Conservation (phyloP, 768 basidiomycete genomes). For the Lactifluus echinatus region DNA sequence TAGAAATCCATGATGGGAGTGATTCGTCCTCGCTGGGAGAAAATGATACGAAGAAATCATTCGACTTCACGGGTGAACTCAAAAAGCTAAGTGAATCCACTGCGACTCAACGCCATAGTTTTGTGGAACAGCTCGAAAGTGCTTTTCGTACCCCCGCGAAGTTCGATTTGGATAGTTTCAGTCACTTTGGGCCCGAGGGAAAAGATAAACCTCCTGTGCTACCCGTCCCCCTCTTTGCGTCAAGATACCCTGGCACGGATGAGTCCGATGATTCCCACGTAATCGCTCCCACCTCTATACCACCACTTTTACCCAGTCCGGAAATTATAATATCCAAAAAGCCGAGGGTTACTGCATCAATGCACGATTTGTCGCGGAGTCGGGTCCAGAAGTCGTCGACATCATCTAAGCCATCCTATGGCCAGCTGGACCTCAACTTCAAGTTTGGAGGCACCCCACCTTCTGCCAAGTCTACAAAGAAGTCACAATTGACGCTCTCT, state of each 20-base stretch:
- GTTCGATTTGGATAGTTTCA: slow-evolving; percentile 47
- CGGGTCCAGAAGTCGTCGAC: slow-evolving; percentile 21
- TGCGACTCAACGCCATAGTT: slow-evolving; percentile 59
- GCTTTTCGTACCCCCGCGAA: slow-evolving; percentile 74
- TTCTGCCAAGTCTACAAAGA: slow-evolving; percentile 11
- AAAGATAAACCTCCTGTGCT: slow-evolving; percentile 47
- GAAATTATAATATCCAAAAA: slow-evolving; percentile 14
- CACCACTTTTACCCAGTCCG: slow-evolving; percentile 16
- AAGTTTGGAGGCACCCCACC: slow-evolving; percentile 54
- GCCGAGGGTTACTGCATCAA: neutral
- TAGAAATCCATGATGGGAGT: slow-evolving; percentile 34
- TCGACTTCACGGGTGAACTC: slow-evolving; percentile 79
- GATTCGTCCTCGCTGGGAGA: slow-evolving; percentile 37
- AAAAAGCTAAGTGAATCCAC: slow-evolving; percentile 61
- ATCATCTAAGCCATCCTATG: slow-evolving; percentile 44
- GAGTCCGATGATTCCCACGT: neutral
- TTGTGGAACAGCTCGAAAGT: slow-evolving; percentile 71
- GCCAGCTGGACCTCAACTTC: slow-evolving; percentile 63
- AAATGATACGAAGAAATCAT: slow-evolving; percentile 67
- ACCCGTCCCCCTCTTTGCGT: slow-evolving; percentile 31
- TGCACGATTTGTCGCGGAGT: neutral
- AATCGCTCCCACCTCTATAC: neutral
- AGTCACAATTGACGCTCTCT: slow-evolving; percentile 48
- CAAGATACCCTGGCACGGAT: slow-evolving; percentile 18
- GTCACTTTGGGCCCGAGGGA: slow-evolving; percentile 25